phyloP scores from a whole-genome alignment of 345 rosid species.

The Ceriops tagal region DNA sequence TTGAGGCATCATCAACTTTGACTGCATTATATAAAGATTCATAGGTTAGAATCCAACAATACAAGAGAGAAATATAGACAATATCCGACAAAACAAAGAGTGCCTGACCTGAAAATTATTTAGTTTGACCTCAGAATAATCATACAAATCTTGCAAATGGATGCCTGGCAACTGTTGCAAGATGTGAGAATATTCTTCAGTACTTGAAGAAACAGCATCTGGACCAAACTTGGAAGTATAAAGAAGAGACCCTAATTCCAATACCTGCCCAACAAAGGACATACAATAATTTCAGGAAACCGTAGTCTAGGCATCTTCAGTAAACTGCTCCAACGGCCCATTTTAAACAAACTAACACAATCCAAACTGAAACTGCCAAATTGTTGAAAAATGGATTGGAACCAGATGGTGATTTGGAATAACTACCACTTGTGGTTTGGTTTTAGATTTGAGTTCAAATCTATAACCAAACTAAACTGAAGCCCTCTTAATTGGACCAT shows the following conservation, averaged over 20 bases:
- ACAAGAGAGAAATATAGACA: neutral
- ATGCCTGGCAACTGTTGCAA: constrained; percentile 32
- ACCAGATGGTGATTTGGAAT: too few species aligned
- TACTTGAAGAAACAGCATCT: constrained; percentile 32
- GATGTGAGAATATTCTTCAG: constrained; percentile 31
- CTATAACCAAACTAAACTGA: too few species aligned
- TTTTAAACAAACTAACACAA: too few species aligned
- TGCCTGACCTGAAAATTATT: constrained; percentile 54
- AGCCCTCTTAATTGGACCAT: too few species aligned
- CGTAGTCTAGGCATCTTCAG: neutral
- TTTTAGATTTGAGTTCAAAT: too few species aligned
- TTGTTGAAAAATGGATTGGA: too few species aligned
- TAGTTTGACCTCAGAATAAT: constrained; percentile 53
- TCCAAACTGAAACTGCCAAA: too few species aligned
- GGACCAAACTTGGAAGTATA: constrained; percentile 36
- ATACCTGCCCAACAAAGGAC: constrained; percentile 42
- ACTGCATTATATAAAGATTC: constrained; percentile 44
- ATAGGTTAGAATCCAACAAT: constrained; percentile 13
- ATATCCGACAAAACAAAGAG: constrained; percentile 13
- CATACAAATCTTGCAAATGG: constrained; percentile 50
- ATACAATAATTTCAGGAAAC: constrained; percentile 6
- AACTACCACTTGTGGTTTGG: too few species aligned
- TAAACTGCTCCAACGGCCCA: too few species aligned
- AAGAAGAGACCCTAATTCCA: constrained; percentile 44
- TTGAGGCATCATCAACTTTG: constrained; percentile 39